Base-by-base conservation (phyloP, 768 basidiomycete species). In the Suillus sp. region DNA sequence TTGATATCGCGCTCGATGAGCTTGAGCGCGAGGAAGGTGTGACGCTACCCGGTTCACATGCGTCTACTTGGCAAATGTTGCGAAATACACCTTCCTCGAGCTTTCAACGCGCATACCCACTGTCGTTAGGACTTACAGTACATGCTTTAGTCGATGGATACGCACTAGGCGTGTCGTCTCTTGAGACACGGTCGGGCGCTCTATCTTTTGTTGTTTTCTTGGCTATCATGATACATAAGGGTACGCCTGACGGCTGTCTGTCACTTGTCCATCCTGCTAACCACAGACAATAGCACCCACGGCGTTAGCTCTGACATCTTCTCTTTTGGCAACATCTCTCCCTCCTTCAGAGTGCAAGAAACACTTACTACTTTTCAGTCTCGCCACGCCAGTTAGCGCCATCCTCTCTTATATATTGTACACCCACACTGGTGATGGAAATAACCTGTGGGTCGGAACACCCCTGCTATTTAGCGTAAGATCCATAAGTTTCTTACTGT, bases 101-200 rank as follows among this genome's bases (percentile, higher is more conserved):
- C 67, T 73, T 75, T 37, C 69, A 71, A 40, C 78, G 78, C 18
- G 88, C 88, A 10, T 85, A 89, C 58, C 82, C 95, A 42, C 81
- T 96, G 42, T 93, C 95, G 0, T 75, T 98, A 10, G 97, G 96
- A 1, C 79, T 99, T 51, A 83, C 93, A 30, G 84, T 95, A 30
- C 96, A 99, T 71, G 92, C 88, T 1, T 81, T 95, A 55, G 92
- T 95, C 0, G 97, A 99, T 74, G 96, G 97, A 4, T 87, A 97
- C 62, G 94, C 93, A 2, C 79, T 99, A 43, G 97, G 96, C 27
- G 90, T 95, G 22, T 90, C 91, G 3, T 82, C 84, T 14, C 77
- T 89, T 11, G 70, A 72, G 22, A 62, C 75, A 0, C 78, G 66
- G 62, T 75, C 79, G 20, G 79, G 78, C 27, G 81, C 79, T 40